Conservation (phyloP, 805 yeast genomes). For the Ogataea populi-albae region DNA sequence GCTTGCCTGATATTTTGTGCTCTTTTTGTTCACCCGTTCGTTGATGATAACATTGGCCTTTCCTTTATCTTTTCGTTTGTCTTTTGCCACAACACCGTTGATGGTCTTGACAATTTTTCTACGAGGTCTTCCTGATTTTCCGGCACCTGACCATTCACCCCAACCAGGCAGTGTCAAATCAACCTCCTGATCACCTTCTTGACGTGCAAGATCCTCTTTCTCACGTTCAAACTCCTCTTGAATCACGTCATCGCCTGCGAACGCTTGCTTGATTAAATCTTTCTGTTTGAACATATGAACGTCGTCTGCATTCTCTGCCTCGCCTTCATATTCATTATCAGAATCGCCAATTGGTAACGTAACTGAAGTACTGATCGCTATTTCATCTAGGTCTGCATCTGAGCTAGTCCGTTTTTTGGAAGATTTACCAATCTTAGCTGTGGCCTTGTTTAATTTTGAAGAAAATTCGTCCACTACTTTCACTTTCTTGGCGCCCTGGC, state of each 20-base stretch:
- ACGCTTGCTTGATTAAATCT: slow-evolving; percentile 83
- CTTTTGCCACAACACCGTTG: slow-evolving; percentile 69
- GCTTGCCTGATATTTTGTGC: slow-evolving; percentile 77
- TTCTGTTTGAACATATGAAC: slow-evolving; percentile 67
- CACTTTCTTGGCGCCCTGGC: slow-evolving; percentile 34
- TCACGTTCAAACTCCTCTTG: slow-evolving; percentile 69
- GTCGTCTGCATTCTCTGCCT: slow-evolving; percentile 42
- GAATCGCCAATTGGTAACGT: slow-evolving; percentile 43
- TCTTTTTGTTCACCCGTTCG: slow-evolving; percentile 82
- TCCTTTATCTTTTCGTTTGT: slow-evolving; percentile 75
- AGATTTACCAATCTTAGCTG: slow-evolving; percentile 41
- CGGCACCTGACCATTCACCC: slow-evolving; percentile 93
- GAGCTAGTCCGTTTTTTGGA: slow-evolving; percentile 33
- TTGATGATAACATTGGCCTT: slow-evolving; percentile 83
- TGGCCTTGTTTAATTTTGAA: slow-evolving; percentile 46
- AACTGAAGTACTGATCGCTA: slow-evolving; percentile 47
- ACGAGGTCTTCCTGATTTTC: slow-evolving; percentile 31
- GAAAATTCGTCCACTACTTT: slow-evolving; percentile 49
- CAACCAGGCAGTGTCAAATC: slow-evolving; percentile 92
- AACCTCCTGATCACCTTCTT: slow-evolving; percentile 84
- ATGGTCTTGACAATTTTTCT: slow-evolving; percentile 65
- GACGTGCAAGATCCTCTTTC: slow-evolving; percentile 60
- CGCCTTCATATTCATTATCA: slow-evolving; percentile 39
- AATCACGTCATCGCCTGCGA: slow-evolving; percentile 96
- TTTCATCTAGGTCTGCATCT: slow-evolving; percentile 35